Evolutionary conservation across 2,329 filamentous ascomycete species (phyloP), one percentile per base, ranked within the genome.

Genomic region (Fusarium liriodendri): DNA sequence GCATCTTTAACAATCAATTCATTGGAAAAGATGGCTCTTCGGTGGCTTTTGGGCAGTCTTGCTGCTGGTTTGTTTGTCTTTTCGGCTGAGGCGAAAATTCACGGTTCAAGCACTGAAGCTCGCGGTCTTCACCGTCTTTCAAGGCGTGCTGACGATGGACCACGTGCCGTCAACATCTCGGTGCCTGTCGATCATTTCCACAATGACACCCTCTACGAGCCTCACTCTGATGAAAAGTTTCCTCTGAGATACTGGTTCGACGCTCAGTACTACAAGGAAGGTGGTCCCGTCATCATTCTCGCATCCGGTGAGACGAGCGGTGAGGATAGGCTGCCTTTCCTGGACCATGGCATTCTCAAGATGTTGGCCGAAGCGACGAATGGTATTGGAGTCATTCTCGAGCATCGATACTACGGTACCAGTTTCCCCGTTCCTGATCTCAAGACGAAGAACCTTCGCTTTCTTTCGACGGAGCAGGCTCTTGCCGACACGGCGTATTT

Each of bases 351-450:
- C 62, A 92, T 97, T 62, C 86, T 94, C 1, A 87, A 91, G 38
- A 88, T 94, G 73, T 86, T 97, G 20, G 89, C 92, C 5, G 85
- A 92, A 75, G 92, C 92, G 1, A 94, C 93, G 0, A 85, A 91
- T 66, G 95, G 95, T 2, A 83, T 97, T 29, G 94, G 92, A 4
- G 92, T 97, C 3, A 89, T 97, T 55, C 87, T 97, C 4, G 95
- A 97, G 84, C 95, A 97, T 79, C 90, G 95, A 33, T 97, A 97
- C 85, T 97, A 97, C 79, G 95, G 95, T 65, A 87, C 87, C 14
- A 95, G 93, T 79, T 91, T 92, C 64, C 94, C 94, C 0, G 89
- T 89, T 0, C 80, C 86, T 1, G 88, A 95, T 77, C 85, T 96
- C 47, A 86, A 83, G 75, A 92, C 90, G 0, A 84, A 93, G 79